A percentile compares a stretch with the other conserved stretches of the same genome.
Conservation (phyloP, 1,139 yeast genomes). For the Suhomyces coccinellae region DNA sequence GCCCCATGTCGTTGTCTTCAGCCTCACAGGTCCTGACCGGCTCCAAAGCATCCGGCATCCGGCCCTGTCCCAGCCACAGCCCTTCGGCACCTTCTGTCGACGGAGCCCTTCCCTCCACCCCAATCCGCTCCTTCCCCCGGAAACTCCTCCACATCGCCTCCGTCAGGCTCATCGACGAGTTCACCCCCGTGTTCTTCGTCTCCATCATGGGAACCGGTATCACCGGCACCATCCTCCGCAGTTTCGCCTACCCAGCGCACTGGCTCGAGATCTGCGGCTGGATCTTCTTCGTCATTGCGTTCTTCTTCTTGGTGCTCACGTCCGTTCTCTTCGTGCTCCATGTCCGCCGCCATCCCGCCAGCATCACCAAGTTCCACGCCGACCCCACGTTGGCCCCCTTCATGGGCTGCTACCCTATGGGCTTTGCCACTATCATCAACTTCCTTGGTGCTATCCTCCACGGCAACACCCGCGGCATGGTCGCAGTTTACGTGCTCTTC, state of each 20-base stretch:
- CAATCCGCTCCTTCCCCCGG: background rate
- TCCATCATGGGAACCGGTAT: slow-evolving; percentile 87
- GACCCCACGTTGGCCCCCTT: slow-evolving; percentile 56
- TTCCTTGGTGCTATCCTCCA: slow-evolving; percentile 44
- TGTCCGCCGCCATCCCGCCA: slow-evolving; percentile 34
- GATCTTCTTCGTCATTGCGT: slow-evolving; percentile 55
- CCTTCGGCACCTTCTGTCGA: background rate
- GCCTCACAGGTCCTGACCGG: slow-evolving; percentile 1
- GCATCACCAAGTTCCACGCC: slow-evolving; percentile 35
- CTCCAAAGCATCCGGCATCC: background rate
- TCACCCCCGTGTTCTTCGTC: slow-evolving; percentile 65
- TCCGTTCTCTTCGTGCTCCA: slow-evolving; percentile 40
- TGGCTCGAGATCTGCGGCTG: slow-evolving; percentile 64
- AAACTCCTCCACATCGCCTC: slow-evolving; percentile 6
- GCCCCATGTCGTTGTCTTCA: background rate
- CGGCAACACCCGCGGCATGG: slow-evolving; percentile 31
- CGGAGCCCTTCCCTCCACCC: background rate
- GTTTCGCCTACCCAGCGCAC: slow-evolving; percentile 61
- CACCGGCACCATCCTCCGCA: slow-evolving; percentile 55
- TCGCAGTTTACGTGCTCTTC: slow-evolving; percentile 62
- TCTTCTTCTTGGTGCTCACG: slow-evolving; percentile 46
- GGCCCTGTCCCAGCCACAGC: background rate
- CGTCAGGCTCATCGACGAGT: slow-evolving; percentile 25
- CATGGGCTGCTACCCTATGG: slow-evolving; percentile 83
- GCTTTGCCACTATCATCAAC: slow-evolving; percentile 62